Conservation (phyloP, 2,329 filamentous ascomycete species). For the Lachnellula cervina region DNA sequence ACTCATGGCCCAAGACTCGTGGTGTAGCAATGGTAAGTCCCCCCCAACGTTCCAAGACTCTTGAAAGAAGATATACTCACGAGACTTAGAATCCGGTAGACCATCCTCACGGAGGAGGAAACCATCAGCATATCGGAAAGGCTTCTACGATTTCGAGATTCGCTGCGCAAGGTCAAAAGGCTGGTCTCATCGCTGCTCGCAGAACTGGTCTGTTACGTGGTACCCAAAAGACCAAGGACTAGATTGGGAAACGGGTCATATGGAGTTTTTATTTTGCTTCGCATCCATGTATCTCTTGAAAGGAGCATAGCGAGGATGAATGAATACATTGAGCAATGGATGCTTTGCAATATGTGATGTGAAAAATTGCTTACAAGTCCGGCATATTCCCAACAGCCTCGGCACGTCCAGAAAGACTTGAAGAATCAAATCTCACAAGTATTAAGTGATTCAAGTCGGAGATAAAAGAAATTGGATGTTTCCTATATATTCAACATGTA, state of each 20-base stretch:
- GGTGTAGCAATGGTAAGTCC: slow-evolving; percentile 85
- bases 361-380: too few relatives aligned
- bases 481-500: too few relatives aligned
- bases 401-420: too few relatives aligned
- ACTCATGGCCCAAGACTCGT: slow-evolving; percentile 99
- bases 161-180: slow-evolving; percentile 98
- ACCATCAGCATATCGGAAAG: slow-evolving; percentile 97
- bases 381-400: too few relatives aligned
- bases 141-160: slow-evolving; percentile 99
- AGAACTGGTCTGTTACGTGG: slow-evolving; percentile 99
- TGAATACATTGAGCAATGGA: slow-evolving; percentile 19
- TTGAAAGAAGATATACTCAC: background rate
- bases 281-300: slow-evolving; percentile 32
- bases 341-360: background rate
- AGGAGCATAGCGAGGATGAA: slow-evolving; percentile 32
- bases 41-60: background rate
- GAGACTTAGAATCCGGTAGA: slow-evolving; percentile 75
- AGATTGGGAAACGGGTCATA: slow-evolving; percentile 34
- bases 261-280: slow-evolving; percentile 31
- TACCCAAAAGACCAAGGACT: slow-evolving; percentile 99
- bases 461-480: too few relatives aligned
- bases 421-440: too few relatives aligned
- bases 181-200: slow-evolving; percentile 99
- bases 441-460: too few relatives aligned
- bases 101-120: slow-evolving; percentile 97